Base-by-base conservation (phyloP, 768 basidiomycete species). In the Gloeopeniophorella convolvens region DNA sequence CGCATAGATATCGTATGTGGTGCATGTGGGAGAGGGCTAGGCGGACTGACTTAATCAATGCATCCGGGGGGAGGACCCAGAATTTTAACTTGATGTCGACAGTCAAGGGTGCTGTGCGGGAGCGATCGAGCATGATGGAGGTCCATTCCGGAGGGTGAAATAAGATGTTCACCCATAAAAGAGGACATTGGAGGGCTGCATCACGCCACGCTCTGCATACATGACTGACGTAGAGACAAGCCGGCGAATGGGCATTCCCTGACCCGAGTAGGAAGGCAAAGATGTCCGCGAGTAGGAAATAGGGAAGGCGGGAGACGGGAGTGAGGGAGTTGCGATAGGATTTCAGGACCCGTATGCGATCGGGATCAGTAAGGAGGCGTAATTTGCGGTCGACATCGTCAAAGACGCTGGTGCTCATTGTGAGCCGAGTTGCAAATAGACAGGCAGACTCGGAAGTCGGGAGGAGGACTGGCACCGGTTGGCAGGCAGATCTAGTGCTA, bases 171-270 rank as follows among this genome's bases (percentile, higher is more conserved):
- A 50, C 54, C 54, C 54, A 56, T 15, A 56, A 24, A 31, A 56
- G 54, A 23, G 54, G 28, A 36, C 51, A 56, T 10, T 47, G 44
- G 24, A 56, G 41, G 21, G 54, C 50, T 0, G 54, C 51, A 45
- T 54, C 18, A 3, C 54, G 54, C 54, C 54, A 56, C n/a, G 45
- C 28, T 28, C 54, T 45, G n/a, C 45, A 56, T 27, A 56, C 54
- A 27, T 56, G 54, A 31, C 33, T 56, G 31, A 56, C n/a, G 10
- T 10, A 27, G 18, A 56, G 45, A 24, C 54, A 54, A 12, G 46
- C n/a, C 7, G 45, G 20, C 2, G 4, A 2, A 28, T 16, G 1
- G 9, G 26, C 5, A 10, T 0, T 13, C 13, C 23, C 23, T 16
- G 26, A 12, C 23, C 34, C 32, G 23, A 36, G 45, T n/a, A 56